Base-by-base conservation (phyloP, 2,329 filamentous ascomycete species). In the Aurifilum marmelostoma region DNA sequence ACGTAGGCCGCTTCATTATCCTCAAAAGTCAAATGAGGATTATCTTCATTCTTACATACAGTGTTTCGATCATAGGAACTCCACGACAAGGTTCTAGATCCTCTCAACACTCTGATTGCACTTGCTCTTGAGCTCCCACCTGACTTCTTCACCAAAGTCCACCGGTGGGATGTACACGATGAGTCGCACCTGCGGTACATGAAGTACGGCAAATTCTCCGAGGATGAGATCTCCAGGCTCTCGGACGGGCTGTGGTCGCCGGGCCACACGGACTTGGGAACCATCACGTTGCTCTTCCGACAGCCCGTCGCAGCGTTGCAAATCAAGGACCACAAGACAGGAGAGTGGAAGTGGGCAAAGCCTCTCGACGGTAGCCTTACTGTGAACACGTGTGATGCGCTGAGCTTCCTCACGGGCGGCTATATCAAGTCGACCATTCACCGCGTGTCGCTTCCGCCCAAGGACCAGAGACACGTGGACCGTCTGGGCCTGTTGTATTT, bases 181-280 rank as follows among this genome's bases (percentile, higher is more conserved):
- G 85, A 87, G 69, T 83, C 85, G 63, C 85, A 88, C 73, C 79
- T 88, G 43, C 83, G 88, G 9, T 88, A 88, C 75, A 88, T 88
- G 86, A 83, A 86, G 69, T 89, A 89, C 72, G 81, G 83, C 67
- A 79, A 79, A 0, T 82, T 85, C 16, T 80, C 79, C 0, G 73
- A 77, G 4, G 82, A 83, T 21, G 80, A 83, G 39, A 86, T 85
- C 84, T 87, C 72, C 79, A 86, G 76, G 59, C 77, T 76, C 27
- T 79, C 80, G 0, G 64, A 66, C 16, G 64, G 64, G 14, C 76
- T 82, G 2, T 80, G 54, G 64, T 59, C 52, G n/a, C 64, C 64
- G 12, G 84, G 85, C 0, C 85, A 87, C 73, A 87, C 85, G 0
- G 85, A 88, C 71, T 76, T 86, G 3, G 85, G 84, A 0, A 84